Percentiles rank a stretch among this genome's conserved stretches.
Evolutionary conservation across 2,329 filamentous ascomycete species (phyloP).

Genomic region (Fusarium dlaminii): DNA sequence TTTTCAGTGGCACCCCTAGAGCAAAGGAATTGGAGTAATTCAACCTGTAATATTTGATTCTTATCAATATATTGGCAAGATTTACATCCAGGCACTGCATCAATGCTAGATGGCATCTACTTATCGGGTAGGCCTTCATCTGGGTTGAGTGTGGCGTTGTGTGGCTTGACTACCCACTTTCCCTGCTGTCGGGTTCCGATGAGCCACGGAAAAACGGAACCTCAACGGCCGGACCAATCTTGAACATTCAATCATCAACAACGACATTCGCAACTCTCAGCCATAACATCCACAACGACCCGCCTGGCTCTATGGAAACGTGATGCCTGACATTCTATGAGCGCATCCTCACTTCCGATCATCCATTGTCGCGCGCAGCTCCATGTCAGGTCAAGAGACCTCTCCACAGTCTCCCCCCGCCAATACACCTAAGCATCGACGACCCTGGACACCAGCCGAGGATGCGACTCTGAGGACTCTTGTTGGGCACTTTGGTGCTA

Average conservation of each 20-base stretch:
- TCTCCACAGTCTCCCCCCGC: slow-evolving; percentile 36
- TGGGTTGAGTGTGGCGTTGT: neutral
- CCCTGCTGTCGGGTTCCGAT: slow-evolving; percentile 1
- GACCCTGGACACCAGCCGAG: slow-evolving; percentile 40
- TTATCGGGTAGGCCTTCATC: neutral
- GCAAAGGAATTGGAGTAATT: no score
- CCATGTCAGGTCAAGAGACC: slow-evolving; percentile 38
- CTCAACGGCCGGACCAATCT: slow-evolving; percentile 10
- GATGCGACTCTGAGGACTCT: slow-evolving; percentile 42
- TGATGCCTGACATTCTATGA: slow-evolving; percentile 1
- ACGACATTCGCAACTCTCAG: neutral
- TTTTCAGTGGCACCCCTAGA: accelerated
- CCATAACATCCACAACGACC: neutral
- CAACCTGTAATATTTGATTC: no score
- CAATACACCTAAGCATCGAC: slow-evolving; percentile 35
- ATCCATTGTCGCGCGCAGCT: neutral
- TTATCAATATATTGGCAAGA: neutral
- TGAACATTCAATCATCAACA: slow-evolving; percentile 19
- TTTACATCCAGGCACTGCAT: neutral
- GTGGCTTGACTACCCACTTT: neutral
- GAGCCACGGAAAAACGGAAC: slow-evolving; percentile 31
- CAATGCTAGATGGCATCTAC: neutral
- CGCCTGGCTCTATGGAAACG: slow-evolving; percentile 6
- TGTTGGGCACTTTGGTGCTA: slow-evolving; percentile 43
- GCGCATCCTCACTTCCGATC: neutral